Conservation (phyloP, 306 rosid species). For the Cucurbita maxima region DNA sequence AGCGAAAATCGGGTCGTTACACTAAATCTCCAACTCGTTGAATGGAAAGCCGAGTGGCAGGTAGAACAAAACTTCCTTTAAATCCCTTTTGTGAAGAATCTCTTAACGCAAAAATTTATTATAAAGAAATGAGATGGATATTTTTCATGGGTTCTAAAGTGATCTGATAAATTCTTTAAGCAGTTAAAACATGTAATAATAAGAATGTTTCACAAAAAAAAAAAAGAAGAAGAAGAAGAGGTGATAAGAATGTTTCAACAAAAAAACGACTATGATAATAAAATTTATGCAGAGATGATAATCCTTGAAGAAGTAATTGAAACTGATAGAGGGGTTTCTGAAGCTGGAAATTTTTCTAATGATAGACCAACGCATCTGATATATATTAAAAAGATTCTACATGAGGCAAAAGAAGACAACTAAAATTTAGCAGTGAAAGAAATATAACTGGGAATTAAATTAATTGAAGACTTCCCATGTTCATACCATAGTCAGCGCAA, state of each 20-base stretch:
- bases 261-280: not conserved
- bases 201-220: not conserved
- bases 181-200: not conserved
- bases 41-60: not conserved
- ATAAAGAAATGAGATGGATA: not conserved
- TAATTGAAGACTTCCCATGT: constrained; percentile 7
- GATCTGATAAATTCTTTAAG: not conserved
- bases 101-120: not conserved
- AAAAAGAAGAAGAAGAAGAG: too few relatives aligned
- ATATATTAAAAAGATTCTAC: not conserved
- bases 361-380: too few relatives aligned
- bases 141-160: not conserved
- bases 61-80: not conserved
- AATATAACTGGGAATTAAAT: not conserved
- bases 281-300: not conserved
- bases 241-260: not conserved
- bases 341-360: too few relatives aligned
- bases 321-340: too few relatives aligned
- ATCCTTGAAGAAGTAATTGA: not conserved
- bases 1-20: not conserved
- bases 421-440: not conserved
- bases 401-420: not conserved
- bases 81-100: not conserved
- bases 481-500: constrained; percentile 97
- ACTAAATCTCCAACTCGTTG: not conserved